Percentiles rank a stretch among this genome's conserved stretches.
These are phyloP conservation scores for Fusarium anguioides DNA, from an alignment of 2,329 filamentous ascomycete genomes.

Conservation along the genomic window DNA sequence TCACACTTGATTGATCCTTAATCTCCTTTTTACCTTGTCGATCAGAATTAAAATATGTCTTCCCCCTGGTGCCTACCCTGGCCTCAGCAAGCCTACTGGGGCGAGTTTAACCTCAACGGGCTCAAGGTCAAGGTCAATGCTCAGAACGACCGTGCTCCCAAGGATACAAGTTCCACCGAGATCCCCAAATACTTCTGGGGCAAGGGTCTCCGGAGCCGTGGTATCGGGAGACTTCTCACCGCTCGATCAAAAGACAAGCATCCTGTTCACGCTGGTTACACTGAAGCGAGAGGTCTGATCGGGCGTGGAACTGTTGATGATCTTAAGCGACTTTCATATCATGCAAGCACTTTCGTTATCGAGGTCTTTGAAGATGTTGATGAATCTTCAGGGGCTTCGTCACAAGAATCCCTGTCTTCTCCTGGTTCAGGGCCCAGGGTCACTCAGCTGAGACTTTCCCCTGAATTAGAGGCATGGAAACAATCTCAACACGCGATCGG, in stretches of 20 bases:
- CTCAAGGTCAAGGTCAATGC: constrained; percentile 38
- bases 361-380: constrained; percentile 36
- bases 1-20: not conserved
- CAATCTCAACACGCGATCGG: constrained; percentile 31
- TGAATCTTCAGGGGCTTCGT: constrained; percentile 19
- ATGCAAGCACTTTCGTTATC: constrained; percentile 31
- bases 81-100: constrained; percentile 38
- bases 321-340: constrained; percentile 26
- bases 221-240: constrained; percentile 24
- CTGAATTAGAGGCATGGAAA: constrained; percentile 39
- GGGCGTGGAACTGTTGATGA: constrained; percentile 28
- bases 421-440: constrained; percentile 17
- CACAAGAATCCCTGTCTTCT: constrained; percentile 13
- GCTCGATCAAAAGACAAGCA: constrained; percentile 11
- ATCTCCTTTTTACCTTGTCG: constrained; percentile 34
- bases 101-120: constrained; percentile 39
- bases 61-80: constrained; percentile 32
- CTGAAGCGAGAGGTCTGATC: constrained; percentile 38
- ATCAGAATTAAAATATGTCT: constrained; percentile 43
- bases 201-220: constrained; percentile 34
- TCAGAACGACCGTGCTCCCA: constrained; percentile 7
- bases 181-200: constrained; percentile 37
- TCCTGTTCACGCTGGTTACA: constrained; percentile 28
- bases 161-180: not conserved
- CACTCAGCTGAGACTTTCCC: constrained; percentile 31